Evolutionary conservation across 2,329 filamentous ascomycete genomes (phyloP).

Genomic region (Pseudocercospora ulei): DNA sequence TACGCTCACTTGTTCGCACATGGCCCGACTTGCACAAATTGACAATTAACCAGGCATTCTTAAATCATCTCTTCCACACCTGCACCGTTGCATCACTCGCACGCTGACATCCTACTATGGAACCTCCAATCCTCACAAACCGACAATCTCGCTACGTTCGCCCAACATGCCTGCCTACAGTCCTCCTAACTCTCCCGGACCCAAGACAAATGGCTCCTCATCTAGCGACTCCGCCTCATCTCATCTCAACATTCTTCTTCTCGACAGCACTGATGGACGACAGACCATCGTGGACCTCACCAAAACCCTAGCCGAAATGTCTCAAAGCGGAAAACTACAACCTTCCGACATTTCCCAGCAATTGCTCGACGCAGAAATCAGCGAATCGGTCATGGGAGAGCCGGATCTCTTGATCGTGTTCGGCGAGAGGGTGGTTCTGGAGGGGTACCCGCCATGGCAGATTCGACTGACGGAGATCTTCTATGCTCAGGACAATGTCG

Average conservation of each 20-base stretch:
- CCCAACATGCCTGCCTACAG: slow-evolving; percentile 57
- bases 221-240: slow-evolving; percentile 32
- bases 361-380: slow-evolving; percentile 80
- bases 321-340: slow-evolving; percentile 73
- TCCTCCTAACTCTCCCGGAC: slow-evolving; percentile 31
- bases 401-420: slow-evolving; percentile 86
- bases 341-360: slow-evolving; percentile 74
- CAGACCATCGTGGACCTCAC: slow-evolving; percentile 93
- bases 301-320: slow-evolving; percentile 89
- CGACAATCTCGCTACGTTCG: slow-evolving; percentile 58
- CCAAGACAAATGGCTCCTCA: slow-evolving; percentile 29
- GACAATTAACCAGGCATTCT: slow-evolving; percentile 55
- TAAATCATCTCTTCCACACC: slow-evolving; percentile 78
- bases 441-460: slow-evolving; percentile 95
- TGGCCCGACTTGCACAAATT: slow-evolving; percentile 1
- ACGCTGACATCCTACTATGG: slow-evolving; percentile 87
- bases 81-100: slow-evolving; percentile 66
- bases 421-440: slow-evolving; percentile 68
- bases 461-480: slow-evolving; percentile 91
- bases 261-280: slow-evolving; percentile 79
- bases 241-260: slow-evolving; percentile 58
- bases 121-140: slow-evolving; percentile 52
- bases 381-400: slow-evolving; percentile 67
- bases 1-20: slow-evolving; percentile 38
- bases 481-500: slow-evolving; percentile 39